Conservation (phyloP, 169 alveolate genomes). For the Plasmodium coatneyi region DNA sequence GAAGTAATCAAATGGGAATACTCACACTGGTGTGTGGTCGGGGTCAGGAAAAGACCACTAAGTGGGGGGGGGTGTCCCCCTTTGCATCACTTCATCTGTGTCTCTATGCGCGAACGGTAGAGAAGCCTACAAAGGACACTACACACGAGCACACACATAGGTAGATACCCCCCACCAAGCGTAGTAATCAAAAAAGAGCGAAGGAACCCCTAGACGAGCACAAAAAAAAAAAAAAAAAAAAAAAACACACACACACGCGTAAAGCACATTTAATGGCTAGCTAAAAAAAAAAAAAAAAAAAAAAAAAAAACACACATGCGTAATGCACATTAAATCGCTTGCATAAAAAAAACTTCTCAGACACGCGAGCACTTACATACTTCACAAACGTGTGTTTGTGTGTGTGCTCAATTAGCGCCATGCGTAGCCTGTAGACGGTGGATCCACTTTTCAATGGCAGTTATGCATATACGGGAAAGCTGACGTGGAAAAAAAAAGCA, state of each 20-base stretch:
- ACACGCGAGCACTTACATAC: not conserved
- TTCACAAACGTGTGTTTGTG: not conserved
- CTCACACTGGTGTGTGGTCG: not conserved
- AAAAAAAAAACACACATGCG: not conserved
- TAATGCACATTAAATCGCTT: not conserved
- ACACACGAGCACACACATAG: not conserved
- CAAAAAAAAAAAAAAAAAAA: not conserved
- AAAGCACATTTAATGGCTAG: not conserved
- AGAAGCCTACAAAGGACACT: not conserved
- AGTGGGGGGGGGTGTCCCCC: not conserved
- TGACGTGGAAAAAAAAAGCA: not conserved
- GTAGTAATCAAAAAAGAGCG: not conserved
- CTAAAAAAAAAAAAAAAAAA: not conserved
- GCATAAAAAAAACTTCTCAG: not conserved
- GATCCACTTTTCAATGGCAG: not conserved
- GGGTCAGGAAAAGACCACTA: not conserved
- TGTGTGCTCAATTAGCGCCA: not conserved
- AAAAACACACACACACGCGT: not conserved
- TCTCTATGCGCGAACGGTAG: not conserved
- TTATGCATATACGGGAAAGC: not conserved
- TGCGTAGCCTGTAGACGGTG: not conserved
- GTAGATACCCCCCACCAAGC: not conserved
- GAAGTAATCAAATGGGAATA: not conserved
- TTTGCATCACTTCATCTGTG: not conserved
- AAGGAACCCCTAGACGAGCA: not conserved